Evolutionary conservation across 495 filamentous ascomycete genomes (phyloP).

Genomic region (Schizothecium vesticola): DNA sequence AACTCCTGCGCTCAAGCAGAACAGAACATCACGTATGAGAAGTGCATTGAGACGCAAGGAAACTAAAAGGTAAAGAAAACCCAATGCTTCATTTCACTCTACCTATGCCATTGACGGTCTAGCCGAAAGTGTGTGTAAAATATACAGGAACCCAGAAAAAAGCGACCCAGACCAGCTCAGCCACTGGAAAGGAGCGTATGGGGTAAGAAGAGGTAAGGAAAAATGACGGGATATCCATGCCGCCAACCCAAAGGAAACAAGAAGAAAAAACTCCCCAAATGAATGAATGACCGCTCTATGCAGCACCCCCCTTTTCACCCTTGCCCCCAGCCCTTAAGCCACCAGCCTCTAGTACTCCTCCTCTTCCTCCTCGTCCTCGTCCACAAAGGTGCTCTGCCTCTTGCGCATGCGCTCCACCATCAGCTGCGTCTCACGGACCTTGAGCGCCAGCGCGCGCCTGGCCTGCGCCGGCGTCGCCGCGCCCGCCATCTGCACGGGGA

Average conservation of each 20-base stretch:
- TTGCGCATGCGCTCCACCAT: not conserved
- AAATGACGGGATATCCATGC: not conserved
- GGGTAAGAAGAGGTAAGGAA: not conserved
- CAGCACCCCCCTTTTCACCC: not conserved
- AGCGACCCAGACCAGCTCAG: not conserved
- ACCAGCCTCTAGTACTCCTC: constrained; percentile 1
- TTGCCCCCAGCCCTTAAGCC: not conserved
- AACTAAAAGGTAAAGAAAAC: not conserved
- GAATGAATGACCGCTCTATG: not conserved
- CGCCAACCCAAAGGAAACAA: not conserved
- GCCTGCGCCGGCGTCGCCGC: constrained; percentile 3
- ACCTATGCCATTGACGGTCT: not conserved
- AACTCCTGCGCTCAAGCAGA: not conserved
- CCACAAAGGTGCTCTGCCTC: constrained; percentile 1
- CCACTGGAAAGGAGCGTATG: not conserved
- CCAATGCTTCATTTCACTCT: not conserved
- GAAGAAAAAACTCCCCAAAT: not conserved
- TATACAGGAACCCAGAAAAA: not conserved
- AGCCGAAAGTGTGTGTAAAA: not conserved
- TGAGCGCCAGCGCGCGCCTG: constrained; percentile 3
- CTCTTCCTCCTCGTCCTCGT: constrained; percentile 7
- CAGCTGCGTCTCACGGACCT: constrained; percentile 4
- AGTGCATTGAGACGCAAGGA: not conserved
- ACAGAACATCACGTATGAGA: not conserved
- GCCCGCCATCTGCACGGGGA: constrained; percentile 46